Base-by-base conservation (phyloP, 1,284 basidiomycete species). In the Tetrapyrgos nigripes region DNA sequence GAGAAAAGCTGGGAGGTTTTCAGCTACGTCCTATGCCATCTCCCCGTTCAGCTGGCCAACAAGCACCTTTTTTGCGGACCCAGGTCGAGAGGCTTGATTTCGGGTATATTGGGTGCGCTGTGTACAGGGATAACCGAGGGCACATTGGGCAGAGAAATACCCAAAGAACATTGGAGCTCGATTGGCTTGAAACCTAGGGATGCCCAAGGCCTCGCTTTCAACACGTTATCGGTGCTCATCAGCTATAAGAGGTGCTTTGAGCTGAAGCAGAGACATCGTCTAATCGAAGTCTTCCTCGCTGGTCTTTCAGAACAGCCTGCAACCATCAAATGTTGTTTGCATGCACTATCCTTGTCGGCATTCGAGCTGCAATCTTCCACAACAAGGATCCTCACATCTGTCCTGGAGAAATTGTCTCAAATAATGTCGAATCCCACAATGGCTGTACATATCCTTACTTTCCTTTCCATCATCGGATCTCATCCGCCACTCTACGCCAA, bases 21-120 rank as follows among this genome's bases (percentile, higher is more conserved):
- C 14, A 95, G 95, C 3, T 99, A 97, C 69, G 81, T 97, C 4
- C 81, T 99, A 2, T 94, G 92, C 69, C 93, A 97, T 74, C 82
- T 99, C 1, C 96, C 97, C 0, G 83, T 89, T 21, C 96, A 99
- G 73, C 83, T 99, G 3, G 82, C 91, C 53, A 99, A 99, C 83
- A 98, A 98, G 75, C 95, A 98, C 70, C 84, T 98, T 57, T 96
- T 98, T 75, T 98, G 96, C 70, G 97, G 97, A 0, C 92, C 92
- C 0, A 87, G 88, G 53, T 89, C 92, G 11, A 82, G 88, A 14
- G 75, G 73, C 11, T 83, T 88, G 21, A 84, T 97, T 21, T 78
- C 86, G 10, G 80, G 78, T 50, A 75, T 99, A 40, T 78, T 95
- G 28, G 79, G 81, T 9, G 73, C 83, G n/a, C 76, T 98, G 9